Evolutionary conservation across 768 basidiomycete genomes (phyloP).

Genomic region (Fomitopsis serialis): DNA sequence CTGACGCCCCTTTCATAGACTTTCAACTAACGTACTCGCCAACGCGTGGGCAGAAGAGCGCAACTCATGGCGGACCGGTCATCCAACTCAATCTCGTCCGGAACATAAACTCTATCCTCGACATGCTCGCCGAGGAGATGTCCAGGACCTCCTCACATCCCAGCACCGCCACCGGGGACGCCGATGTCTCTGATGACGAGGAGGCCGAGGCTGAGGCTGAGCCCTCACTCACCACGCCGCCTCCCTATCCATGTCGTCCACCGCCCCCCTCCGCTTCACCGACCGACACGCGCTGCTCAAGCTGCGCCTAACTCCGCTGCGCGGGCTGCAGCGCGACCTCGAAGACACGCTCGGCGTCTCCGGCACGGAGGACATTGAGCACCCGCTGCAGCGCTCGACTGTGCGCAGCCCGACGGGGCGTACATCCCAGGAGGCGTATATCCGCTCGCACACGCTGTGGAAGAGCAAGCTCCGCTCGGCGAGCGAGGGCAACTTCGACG

Average conservation of each 20-base stretch:
- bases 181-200: slow-evolving; percentile 5
- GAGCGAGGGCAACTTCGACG: slow-evolving; percentile 5
- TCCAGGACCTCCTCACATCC: slow-evolving; percentile 12
- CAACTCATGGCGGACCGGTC: slow-evolving; percentile 69
- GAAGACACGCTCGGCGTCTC: slow-evolving; percentile 57
- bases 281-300: slow-evolving; percentile 59
- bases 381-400: neutral
- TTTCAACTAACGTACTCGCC: slow-evolving; percentile 66
- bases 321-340: slow-evolving; percentile 51
- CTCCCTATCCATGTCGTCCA: neutral
- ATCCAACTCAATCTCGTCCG: slow-evolving; percentile 78
- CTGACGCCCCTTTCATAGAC: slow-evolving; percentile 34
- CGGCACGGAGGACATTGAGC: slow-evolving; percentile 35
- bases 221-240: neutral
- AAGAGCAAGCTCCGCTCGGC: slow-evolving; percentile 13
- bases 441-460: slow-evolving; percentile 25
- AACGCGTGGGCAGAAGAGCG: slow-evolving; percentile 65
- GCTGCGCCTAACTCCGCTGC: slow-evolving; percentile 52
- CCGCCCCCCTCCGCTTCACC: slow-evolving; percentile 36
- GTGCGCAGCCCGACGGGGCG: slow-evolving; percentile 8
- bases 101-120: slow-evolving; percentile 61
- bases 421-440: slow-evolving; percentile 23
- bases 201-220: slow-evolving; percentile 2
- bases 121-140: slow-evolving; percentile 52
- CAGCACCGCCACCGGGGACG: neutral